Evolutionary conservation across 176 grass and related monocot species (phyloP).

Genomic region (Oryza australiensis): DNA sequence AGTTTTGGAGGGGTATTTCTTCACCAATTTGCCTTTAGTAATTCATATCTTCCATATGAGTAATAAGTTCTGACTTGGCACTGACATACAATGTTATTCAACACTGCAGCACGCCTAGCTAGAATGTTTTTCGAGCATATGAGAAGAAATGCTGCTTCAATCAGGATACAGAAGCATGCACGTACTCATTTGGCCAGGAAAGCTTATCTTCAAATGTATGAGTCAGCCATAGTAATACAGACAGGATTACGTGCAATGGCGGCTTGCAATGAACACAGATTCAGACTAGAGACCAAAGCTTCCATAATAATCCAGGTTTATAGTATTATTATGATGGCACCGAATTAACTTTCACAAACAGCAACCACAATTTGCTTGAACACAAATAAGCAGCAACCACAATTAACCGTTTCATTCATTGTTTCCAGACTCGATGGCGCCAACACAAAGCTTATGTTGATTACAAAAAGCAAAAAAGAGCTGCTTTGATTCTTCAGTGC

Average conservation of each 20-base stretch:
- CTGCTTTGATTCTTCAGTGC: conserved; percentile 74
- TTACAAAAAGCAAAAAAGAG: conserved; percentile 76
- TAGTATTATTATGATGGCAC: conserved; percentile 9
- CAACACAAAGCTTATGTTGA: conserved; percentile 63
- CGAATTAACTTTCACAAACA: neutral
- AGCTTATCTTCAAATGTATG: conserved; percentile 53
- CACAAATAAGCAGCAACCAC: neutral
- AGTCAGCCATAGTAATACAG: conserved; percentile 68
- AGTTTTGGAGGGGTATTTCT: conserved; percentile 81
- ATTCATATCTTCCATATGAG: conserved; percentile 14
- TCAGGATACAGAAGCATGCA: conserved; percentile 79
- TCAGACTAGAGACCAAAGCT: conserved; percentile 71
- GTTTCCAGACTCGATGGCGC: conserved; percentile 83
- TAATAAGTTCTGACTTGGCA: conserved; percentile 24
- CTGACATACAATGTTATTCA: conserved; percentile 26
- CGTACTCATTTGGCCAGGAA: conserved; percentile 70
- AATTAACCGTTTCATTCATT: conserved; percentile 21
- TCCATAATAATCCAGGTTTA: conserved; percentile 71
- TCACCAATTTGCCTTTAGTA: neutral
- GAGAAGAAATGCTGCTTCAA: conserved; percentile 85
- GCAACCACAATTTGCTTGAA: neutral
- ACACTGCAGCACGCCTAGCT: conserved; percentile 67
- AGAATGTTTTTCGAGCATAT: conserved; percentile 71
- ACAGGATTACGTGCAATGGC: conserved; percentile 76
- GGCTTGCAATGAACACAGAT: conserved; percentile 69